phyloP scores from a whole-genome alignment of 2,329 filamentous ascomycete species.

The Fusarium concolor region DNA sequence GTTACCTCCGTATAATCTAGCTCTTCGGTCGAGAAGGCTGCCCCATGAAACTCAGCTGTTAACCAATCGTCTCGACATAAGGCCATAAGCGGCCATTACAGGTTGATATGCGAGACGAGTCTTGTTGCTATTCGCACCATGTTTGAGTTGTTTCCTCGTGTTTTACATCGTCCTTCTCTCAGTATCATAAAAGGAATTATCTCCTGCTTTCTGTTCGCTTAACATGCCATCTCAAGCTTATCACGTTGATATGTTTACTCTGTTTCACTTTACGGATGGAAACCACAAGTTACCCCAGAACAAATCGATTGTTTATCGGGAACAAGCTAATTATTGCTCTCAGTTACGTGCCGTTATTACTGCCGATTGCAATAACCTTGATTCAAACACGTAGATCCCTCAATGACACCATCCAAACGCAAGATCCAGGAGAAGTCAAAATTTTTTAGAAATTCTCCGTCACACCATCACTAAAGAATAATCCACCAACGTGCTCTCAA shows the following conservation, averaged over 20 bases:
- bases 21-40: neutral
- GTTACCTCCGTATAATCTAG: neutral
- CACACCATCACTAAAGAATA: conserved; percentile 31
- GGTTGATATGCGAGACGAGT: neutral
- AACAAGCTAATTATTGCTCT: neutral
- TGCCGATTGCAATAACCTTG: neutral
- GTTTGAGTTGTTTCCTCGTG: neutral
- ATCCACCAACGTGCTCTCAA: conserved; percentile 9
- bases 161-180: neutral
- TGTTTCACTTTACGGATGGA: neutral
- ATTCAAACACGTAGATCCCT: neutral
- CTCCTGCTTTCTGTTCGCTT: neutral
- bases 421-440: conserved; percentile 13
- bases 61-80: neutral
- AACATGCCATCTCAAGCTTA: too few relatives aligned
- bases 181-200: neutral
- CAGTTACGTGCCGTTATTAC: neutral
- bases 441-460: conserved; percentile 12
- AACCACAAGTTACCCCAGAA: neutral
- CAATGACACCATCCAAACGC: conserved; percentile 14
- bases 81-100: neutral
- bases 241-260: neutral
- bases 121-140: neutral
- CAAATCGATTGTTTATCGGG: neutral
- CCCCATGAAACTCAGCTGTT: neutral